A percentile compares a stretch with the other conserved stretches of the same genome.
Conservation (phyloP, 208 protist genomes). For the Trypanosoma lewisi region DNA sequence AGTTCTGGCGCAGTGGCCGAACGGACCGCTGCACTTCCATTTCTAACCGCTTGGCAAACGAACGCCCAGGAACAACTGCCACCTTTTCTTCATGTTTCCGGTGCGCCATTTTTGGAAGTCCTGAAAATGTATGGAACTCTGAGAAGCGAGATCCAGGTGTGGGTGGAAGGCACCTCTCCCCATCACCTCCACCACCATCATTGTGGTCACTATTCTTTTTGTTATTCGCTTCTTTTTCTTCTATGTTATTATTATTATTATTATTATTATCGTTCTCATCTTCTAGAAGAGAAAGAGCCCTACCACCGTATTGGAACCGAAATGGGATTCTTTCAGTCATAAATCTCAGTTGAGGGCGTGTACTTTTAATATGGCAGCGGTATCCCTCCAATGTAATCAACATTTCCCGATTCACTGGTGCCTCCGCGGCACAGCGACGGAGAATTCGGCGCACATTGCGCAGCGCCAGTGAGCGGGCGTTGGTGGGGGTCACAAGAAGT, state of each 20-base stretch:
- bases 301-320: conserved; percentile 37
- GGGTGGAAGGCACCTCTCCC: neutral
- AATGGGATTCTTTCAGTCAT: conserved; percentile 37
- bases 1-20: conserved; percentile 5
- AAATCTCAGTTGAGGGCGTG: conserved; percentile 3
- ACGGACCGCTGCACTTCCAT: conserved; percentile 10
- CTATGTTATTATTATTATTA: neutral
- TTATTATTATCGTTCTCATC: neutral
- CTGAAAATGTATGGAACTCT: conserved; percentile 18
- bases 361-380: conserved; percentile 17
- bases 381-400: conserved; percentile 19
- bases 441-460: conserved; percentile 8
- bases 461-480: conserved; percentile 3
- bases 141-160: conserved; percentile 4
- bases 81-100: neutral
- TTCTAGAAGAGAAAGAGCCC: neutral
- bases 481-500: neutral
- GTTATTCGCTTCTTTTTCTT: neutral
- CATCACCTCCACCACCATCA: neutral
- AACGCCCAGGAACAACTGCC: neutral
- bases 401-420: neutral
- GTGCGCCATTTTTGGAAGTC: conserved; percentile 7
- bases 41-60: conserved; percentile 1
- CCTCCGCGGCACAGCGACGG: neutral
- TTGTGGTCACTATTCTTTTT: neutral